Conservation (phyloP, 2,329 filamentous ascomycete species). For the Coleophoma crateriformis region DNA sequence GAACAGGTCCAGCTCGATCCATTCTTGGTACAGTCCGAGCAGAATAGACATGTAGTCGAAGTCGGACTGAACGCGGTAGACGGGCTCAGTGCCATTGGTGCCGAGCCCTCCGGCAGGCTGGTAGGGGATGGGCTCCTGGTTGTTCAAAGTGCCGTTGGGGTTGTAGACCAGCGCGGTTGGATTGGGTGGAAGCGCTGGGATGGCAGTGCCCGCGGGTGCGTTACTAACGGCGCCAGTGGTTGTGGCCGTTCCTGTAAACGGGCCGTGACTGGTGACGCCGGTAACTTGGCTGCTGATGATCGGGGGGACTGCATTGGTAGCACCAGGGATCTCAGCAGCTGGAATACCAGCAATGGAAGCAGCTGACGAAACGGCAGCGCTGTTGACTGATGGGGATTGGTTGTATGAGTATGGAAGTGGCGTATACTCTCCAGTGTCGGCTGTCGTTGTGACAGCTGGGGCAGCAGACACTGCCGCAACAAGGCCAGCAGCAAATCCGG, state of each 20-base stretch:
- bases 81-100: constrained; percentile 70
- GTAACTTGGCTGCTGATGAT: constrained; percentile 42
- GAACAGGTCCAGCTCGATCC: constrained; percentile 80
- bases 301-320: constrained; percentile 23
- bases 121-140: constrained; percentile 66
- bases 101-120: constrained; percentile 67
- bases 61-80: constrained; percentile 74
- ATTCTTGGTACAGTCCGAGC: constrained; percentile 75
- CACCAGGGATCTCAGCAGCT: constrained; percentile 20
- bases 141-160: constrained; percentile 61
- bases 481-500: constrained; percentile 11
- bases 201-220: constrained; percentile 47
- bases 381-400: constrained; percentile 18
- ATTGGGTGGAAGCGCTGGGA: constrained; percentile 52
- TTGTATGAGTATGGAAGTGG: constrained; percentile 16
- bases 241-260: constrained; percentile 56
- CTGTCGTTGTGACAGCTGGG: constrained; percentile 7
- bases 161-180: constrained; percentile 65
- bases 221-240: constrained; percentile 65
- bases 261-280: constrained; percentile 62
- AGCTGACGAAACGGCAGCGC: constrained; percentile 16
- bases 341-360: constrained; percentile 18
- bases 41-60: constrained; percentile 75
- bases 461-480: constrained; percentile 11
- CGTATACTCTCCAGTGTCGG: background rate